A percentile compares a stretch with the other conserved stretches of the same genome.
Conservation (phyloP, 106 monocot species). For the Cymbidium sinense region DNA sequence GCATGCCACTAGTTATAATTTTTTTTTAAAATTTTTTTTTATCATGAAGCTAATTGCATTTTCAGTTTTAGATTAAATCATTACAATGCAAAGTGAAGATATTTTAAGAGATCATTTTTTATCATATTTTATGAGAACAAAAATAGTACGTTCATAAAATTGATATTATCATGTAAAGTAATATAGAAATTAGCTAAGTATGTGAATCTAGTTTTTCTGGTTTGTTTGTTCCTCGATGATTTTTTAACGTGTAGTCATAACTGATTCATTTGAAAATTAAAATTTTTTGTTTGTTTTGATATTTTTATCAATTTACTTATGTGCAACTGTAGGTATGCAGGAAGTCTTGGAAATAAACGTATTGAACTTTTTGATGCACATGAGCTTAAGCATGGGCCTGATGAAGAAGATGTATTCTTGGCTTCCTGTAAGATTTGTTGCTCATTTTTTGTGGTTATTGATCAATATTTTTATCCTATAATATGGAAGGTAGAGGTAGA, state of each 20-base stretch:
- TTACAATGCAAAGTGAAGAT: too few species aligned
- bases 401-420: constrained; percentile 63
- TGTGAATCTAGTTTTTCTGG: neutral
- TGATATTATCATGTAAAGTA: too few species aligned
- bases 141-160: too few species aligned
- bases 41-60: too few species aligned
- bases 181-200: too few species aligned
- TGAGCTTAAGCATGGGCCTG: constrained; percentile 38
- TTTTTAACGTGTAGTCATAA: neutral
- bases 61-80: too few species aligned
- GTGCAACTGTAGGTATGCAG: constrained; percentile 49
- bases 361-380: constrained; percentile 84
- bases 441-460: neutral
- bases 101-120: too few species aligned
- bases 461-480: too few species aligned
- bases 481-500: too few species aligned
- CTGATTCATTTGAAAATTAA: neutral
- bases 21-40: too few species aligned
- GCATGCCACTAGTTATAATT: too few species aligned
- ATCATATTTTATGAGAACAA: too few species aligned
- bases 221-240: neutral
- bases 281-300: neutral
- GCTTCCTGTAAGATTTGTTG: constrained; percentile 60
- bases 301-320: neutral
- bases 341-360: constrained; percentile 62